Evolutionary conservation across 345 rosid species (phyloP), one percentile per base, ranked within the genome.

Genomic region (Toxicodendron radicans): DNA sequence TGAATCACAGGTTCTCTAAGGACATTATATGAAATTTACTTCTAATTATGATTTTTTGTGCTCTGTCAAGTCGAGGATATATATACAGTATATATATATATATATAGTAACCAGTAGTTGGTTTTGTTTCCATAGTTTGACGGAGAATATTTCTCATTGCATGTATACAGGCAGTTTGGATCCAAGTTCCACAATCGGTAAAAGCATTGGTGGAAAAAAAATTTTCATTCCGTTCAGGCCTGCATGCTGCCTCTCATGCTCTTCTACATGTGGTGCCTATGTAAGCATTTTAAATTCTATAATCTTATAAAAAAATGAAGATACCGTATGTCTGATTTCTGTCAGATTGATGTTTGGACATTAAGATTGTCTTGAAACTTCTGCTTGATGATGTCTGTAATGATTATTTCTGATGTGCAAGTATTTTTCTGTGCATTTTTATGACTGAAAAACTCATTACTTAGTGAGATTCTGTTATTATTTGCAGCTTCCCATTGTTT

Each of bases 211-310:
- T 91, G 17, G 91, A 84, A 76, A 65, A 64, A 59, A 48, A 49
- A 9, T 86, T 83, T 11, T 70, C 87, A 41, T 84, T 92, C 57
- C 88, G 85, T 35, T 86, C 90, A 5, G 99, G 98, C 76, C 80
- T 91, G 85, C 98, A 92, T 80, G 98, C 97, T 62, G 97, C 98
- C 74, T 92, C 90, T 79, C 99, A 95, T 79, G 99, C 97, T 61
- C 79, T 91, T 85, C 88, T 90, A 54, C 87, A 90, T 78, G 93
- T 90, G 66, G 94, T 87, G 65, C 98, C 96, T 62, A 67, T 90
- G 95, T 87, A 80, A 76, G 96, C 77, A 54, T 66, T 72, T 46
- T 41, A 58, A 10, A 64, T 21, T 33, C 58, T 38, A 35, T 58
- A 54, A 32, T 64, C 10, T 51, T 64, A 74, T 49, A 11, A 38